Conservation (phyloP, 371 early-diverging fungal genomes). For the Syncephalastrum monosporum region DNA sequence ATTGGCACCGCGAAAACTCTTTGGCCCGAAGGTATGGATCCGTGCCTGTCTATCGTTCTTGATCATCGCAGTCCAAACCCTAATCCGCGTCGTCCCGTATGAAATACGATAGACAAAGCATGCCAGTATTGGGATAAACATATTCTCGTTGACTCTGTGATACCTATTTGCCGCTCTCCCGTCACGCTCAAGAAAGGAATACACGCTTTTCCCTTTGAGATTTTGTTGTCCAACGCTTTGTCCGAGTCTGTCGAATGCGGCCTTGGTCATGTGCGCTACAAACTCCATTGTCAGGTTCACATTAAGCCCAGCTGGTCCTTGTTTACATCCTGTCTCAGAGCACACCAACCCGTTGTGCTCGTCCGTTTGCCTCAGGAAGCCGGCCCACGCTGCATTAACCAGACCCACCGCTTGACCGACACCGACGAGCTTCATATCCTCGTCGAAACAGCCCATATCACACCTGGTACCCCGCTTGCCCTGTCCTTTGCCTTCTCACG, state of each 20-base stretch:
- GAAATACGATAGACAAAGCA: conserved; percentile 9
- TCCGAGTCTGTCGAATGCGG: conserved; percentile 48
- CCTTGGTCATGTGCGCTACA: conserved; percentile 36
- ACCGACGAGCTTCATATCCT: conserved; percentile 22
- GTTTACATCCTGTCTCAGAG: conserved; percentile 8
- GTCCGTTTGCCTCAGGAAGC: conserved; percentile 26
- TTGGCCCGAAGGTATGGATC: conserved; percentile 39
- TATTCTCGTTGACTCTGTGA: conserved; percentile 29
- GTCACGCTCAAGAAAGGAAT: conserved; percentile 28
- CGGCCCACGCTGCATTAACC: conserved; percentile 30
- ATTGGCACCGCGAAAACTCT: conserved; percentile 40
- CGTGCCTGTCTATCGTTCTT: neutral
- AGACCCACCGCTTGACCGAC: conserved; percentile 24
- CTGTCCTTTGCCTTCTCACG: conserved; percentile 22
- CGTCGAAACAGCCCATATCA: conserved; percentile 30
- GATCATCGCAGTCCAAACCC: neutral
- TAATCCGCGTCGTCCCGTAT: neutral
- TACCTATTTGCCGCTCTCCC: conserved; percentile 32
- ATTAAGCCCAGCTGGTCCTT: conserved; percentile 23
- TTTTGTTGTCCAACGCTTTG: conserved; percentile 37
- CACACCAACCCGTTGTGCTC: conserved; percentile 22
- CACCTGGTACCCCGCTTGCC: conserved; percentile 28
- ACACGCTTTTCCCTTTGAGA: conserved; percentile 42
- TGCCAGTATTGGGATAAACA: conserved; percentile 40
- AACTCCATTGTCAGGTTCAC: conserved; percentile 33